A percentile compares a stretch with the other conserved stretches of the same genome.
Conservation (phyloP, 768 basidiomycete species). For the Lactifluus subvellereus region DNA sequence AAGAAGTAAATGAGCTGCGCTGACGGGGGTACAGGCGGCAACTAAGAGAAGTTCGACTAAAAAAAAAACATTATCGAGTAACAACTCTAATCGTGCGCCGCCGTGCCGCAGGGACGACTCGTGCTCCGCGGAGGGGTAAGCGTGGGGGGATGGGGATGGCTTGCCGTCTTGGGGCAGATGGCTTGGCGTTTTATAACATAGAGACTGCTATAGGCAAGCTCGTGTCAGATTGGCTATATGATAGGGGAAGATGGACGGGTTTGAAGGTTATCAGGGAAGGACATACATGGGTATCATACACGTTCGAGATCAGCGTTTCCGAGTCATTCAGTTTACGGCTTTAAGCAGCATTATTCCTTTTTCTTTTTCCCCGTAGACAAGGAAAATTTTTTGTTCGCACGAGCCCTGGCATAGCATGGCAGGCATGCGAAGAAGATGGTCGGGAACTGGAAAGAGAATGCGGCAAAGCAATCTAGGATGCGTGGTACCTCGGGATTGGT, state of each 20-base stretch:
- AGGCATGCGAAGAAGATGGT: background rate
- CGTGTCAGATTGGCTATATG: conserved; percentile 15
- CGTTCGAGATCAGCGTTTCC: conserved; percentile 9
- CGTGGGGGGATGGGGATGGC: background rate
- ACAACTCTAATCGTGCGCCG: conserved; percentile 8
- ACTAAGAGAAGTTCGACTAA: background rate
- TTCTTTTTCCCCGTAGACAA: no score
- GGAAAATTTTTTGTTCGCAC: background rate
- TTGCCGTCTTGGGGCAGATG: conserved; percentile 11
- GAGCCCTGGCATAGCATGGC: background rate
- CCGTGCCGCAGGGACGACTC: background rate
- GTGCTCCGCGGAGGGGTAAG: background rate
- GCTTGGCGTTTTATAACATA: background rate
- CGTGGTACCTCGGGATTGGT: conserved; percentile 12
- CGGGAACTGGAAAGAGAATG: background rate
- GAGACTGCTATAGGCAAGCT: conserved; percentile 2
- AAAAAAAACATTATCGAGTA: background rate
- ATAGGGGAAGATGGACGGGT: background rate
- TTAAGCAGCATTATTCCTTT: background rate
- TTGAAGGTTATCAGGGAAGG: background rate
- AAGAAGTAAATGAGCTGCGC: background rate
- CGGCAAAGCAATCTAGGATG: background rate
- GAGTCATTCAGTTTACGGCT: background rate
- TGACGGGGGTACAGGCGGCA: background rate
- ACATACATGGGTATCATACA: background rate